A percentile compares a stretch with the other conserved stretches of the same genome.
Conservation (phyloP, 495 filamentous ascomycete species). For the Clavariopsis aquatica region DNA sequence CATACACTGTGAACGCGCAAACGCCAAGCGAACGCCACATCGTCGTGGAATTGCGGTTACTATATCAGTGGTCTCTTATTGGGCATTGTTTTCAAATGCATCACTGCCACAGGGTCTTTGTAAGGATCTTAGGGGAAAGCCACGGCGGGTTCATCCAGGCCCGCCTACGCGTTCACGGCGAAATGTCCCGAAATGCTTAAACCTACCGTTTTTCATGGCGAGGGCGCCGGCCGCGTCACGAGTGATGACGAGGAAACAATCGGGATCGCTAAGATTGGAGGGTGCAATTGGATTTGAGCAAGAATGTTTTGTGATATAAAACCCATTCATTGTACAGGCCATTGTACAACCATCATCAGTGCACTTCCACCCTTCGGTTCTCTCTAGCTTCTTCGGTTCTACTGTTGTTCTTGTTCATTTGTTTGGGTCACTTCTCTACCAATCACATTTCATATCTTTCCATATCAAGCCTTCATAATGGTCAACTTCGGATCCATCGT, state of each 20-base stretch:
- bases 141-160: background rate
- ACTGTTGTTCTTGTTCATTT: background rate
- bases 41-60: background rate
- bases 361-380: background rate
- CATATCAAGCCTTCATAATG: conserved; percentile 5
- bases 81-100: background rate
- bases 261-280: background rate
- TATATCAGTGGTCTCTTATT: background rate
- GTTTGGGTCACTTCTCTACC: background rate
- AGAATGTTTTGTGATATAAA: background rate
- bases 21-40: background rate
- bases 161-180: background rate
- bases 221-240: background rate
- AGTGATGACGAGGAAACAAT: conserved; percentile 1
- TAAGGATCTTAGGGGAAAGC: background rate
- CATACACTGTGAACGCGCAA: conserved; percentile 2
- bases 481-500: conserved; percentile 25
- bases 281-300: background rate
- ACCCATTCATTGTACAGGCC: background rate
- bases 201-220: background rate
- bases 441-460: background rate
- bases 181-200: background rate
- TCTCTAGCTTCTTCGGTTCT: background rate
- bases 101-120: background rate
- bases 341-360: background rate